Evolutionary conservation across 2,329 filamentous ascomycete genomes (phyloP).

Genomic region (Alternaria angustiovoidea): DNA sequence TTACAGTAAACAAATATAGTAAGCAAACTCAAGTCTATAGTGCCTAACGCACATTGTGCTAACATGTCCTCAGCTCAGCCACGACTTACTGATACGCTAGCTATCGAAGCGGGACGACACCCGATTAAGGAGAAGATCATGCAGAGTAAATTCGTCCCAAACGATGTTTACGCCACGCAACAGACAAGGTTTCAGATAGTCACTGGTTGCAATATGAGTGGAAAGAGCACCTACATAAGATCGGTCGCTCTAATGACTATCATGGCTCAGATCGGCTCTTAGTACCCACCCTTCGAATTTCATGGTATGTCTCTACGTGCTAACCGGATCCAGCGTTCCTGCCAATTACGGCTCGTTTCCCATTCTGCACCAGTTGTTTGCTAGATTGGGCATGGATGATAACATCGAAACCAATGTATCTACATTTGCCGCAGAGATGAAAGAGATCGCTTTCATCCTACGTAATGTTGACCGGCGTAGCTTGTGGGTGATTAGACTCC

Average conservation of each 20-base stretch:
- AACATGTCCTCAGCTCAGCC: constrained; percentile 63
- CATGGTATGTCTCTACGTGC: not conserved
- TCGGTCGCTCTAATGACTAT: constrained; percentile 83
- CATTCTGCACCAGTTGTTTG: constrained; percentile 83
- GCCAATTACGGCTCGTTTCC: constrained; percentile 84
- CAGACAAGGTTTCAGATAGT: constrained; percentile 89
- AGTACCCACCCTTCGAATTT: constrained; percentile 49
- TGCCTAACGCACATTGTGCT: constrained; percentile 6
- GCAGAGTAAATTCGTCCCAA: constrained; percentile 76
- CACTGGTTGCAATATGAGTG: constrained; percentile 98
- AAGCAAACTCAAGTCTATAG: constrained; percentile 9
- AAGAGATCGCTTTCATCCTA: constrained; percentile 92
- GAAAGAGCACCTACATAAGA: constrained; percentile 92
- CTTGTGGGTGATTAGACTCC: constrained; percentile 52
- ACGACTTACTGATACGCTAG: constrained; percentile 71
- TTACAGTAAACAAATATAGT: constrained; percentile 70
- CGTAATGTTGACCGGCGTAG: constrained; percentile 80
- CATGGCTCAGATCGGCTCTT: constrained; percentile 93
- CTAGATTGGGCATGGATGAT: constrained; percentile 85
- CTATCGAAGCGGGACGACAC: constrained; percentile 77
- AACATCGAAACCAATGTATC: constrained; percentile 90
- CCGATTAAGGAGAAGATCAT: constrained; percentile 80
- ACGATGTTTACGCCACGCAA: constrained; percentile 85
- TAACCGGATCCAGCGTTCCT: constrained; percentile 64
- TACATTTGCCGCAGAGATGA: constrained; percentile 94